Conservation (phyloP, 2,329 filamentous ascomycete genomes). For the Teratosphaeria zuluensis region DNA sequence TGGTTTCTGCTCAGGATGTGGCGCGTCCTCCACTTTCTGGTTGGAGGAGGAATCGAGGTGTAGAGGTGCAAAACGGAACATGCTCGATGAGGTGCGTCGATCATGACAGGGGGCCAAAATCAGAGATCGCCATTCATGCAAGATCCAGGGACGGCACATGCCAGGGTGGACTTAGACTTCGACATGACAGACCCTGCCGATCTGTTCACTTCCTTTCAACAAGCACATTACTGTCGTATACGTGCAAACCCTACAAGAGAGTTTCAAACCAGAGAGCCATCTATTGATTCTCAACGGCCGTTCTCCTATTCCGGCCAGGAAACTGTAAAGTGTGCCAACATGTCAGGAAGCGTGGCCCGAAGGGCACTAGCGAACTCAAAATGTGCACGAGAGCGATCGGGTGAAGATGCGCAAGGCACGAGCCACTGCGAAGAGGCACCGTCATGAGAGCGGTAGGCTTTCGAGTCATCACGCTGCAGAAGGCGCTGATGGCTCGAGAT, state of each 20-base stretch:
- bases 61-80: not conserved
- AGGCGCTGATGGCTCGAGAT: not conserved
- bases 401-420: not conserved
- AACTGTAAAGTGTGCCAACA: not conserved
- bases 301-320: not conserved
- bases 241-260: not conserved
- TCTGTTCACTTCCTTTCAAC: not conserved
- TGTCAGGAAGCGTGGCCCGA: not conserved
- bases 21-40: not conserved
- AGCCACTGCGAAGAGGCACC: not conserved
- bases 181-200: not conserved
- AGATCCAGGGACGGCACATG: not conserved
- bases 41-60: not conserved
- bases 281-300: not conserved
- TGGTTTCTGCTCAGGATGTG: not conserved
- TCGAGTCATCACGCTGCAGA: not conserved
- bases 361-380: not conserved
- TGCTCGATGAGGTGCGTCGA: not conserved
- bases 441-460: not conserved
- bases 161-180: not conserved
- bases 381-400: not conserved
- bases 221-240: not conserved
- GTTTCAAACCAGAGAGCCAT: not conserved
- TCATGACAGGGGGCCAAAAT: not conserved
- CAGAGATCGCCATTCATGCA: not conserved